Conservation (phyloP, 1,139 yeast species). For the Candida sp. region DNA sequence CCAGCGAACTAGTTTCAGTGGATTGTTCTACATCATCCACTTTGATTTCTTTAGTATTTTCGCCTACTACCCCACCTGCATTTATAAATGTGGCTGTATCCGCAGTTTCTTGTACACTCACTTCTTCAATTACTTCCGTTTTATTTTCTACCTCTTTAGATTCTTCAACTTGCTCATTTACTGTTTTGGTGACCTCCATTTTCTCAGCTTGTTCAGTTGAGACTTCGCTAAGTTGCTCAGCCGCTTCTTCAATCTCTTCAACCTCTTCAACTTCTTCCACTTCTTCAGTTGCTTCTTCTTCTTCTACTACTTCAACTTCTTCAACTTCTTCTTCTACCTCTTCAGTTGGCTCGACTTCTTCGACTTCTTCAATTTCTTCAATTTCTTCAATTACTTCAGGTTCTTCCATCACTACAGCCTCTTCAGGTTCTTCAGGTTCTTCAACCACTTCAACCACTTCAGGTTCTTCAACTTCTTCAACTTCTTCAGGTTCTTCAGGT, state of each 20-base stretch:
- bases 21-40: neutral
- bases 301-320: conserved; percentile 6
- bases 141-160: too few species aligned
- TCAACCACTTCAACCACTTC: too few species aligned
- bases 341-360: conserved; percentile 1
- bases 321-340: conserved; percentile 2
- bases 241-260: conserved; percentile 5
- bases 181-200: neutral
- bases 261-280: conserved; percentile 7
- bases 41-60: conserved; percentile 1
- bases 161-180: too few species aligned
- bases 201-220: conserved; percentile 4
- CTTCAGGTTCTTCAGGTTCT: too few species aligned
- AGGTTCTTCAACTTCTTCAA: too few species aligned
- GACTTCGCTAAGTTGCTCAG: conserved; percentile 1
- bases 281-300: conserved; percentile 4
- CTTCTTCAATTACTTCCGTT: conserved; percentile 3
- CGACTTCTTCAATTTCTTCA: conserved; percentile 3
- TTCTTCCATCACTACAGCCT: conserved; percentile 1
- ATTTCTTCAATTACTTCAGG: conserved; percentile 6
- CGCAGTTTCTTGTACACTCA: conserved; percentile 4
- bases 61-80: conserved; percentile 3
- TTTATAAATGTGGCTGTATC: neutral
- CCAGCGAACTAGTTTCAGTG: neutral
- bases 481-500: too few species aligned